Base-by-base conservation (phyloP, 2,329 filamentous ascomycete genomes). In the Venturiaceae sp. region DNA sequence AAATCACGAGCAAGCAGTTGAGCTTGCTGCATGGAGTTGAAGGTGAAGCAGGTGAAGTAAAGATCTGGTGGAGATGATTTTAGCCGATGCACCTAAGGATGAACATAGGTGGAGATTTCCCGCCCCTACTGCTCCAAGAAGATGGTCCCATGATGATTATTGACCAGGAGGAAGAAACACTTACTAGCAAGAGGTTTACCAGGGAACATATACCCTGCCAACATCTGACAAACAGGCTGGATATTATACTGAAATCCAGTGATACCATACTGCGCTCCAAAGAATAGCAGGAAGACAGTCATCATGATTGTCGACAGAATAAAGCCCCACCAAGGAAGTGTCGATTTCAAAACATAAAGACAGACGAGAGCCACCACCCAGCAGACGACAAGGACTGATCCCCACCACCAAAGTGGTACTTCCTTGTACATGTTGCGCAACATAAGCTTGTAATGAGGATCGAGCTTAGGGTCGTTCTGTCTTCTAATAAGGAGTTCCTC, bases 41-140 rank as follows among this genome's bases (percentile, higher is more conserved):
- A 71, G 9, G 63, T 61, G 30, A 71, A 67, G 5, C 69, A 66
- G 23, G 68, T 72, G 64, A 78, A 78, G 63, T 76, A 76, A 67
- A 77, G 72, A 60, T 77, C 55, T 21, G 61, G 36, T 8, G 23
- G 7, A 4, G 3, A 4, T 6, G 19, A 44, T 14, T 11, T 52
- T 39, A 39, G 36, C 36, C 11, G 46, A 11, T 36, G 52, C 14
- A 33, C 14, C 19, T 34, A 33, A 36, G 21, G 9, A 9, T 34
- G 26, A 9, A n/a, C n/a, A n/a, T n/a, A n/a, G n/a, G n/a, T n/a
- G n/a, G n/a, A n/a, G 11, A 23, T n/a, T n/a, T n/a, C n/a, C n/a
- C n/a, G n/a, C 23, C 19, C 13, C 14, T 54, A 14, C 8, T 34
- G 9, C 30, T 9, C 52, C 23, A 9, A 41, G 19, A 21, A 32